Conservation (phyloP, 352 stramenopile genomes). For the Pythium oligandrum region DNA sequence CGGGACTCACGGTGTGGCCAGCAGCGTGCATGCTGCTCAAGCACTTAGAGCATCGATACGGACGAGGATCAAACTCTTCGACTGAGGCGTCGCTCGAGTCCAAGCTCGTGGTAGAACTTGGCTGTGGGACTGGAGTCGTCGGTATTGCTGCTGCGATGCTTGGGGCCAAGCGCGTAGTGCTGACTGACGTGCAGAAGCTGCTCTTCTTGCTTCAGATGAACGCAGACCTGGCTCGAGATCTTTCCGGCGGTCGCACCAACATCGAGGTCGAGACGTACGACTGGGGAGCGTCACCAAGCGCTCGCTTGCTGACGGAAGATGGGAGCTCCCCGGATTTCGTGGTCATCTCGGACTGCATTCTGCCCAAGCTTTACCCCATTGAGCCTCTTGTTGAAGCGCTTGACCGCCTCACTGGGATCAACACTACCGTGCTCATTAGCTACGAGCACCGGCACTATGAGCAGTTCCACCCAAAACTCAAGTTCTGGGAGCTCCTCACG, state of each 20-base stretch:
- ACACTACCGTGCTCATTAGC: slow-evolving; percentile 74
- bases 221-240: slow-evolving; percentile 34
- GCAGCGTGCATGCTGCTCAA: slow-evolving; percentile 79
- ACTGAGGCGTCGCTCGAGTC: slow-evolving; percentile 5
- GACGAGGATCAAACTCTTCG: not conserved
- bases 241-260: slow-evolving; percentile 18
- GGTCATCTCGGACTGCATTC: slow-evolving; percentile 93
- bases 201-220: slow-evolving; percentile 90
- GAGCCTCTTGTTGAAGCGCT: slow-evolving; percentile 91
- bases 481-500: slow-evolving; percentile 73
- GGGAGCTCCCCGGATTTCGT: slow-evolving; percentile 65
- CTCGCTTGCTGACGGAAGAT: slow-evolving; percentile 21
- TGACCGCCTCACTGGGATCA: slow-evolving; percentile 43
- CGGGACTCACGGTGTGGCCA: slow-evolving; percentile 77
- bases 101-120: slow-evolving; percentile 87
- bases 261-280: slow-evolving; percentile 86
- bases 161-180: slow-evolving; percentile 68
- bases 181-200: slow-evolving; percentile 89
- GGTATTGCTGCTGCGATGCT: slow-evolving; percentile 87
- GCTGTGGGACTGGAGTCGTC: slow-evolving; percentile 89
- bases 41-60: slow-evolving; percentile 59
- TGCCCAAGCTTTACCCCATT: slow-evolving; percentile 95
- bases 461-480: slow-evolving; percentile 71
- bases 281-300: slow-evolving; percentile 66
- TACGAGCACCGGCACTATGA: slow-evolving; percentile 86